phyloP scores from a whole-genome alignment of 345 rosid species.

The Adansonia digitata region DNA sequence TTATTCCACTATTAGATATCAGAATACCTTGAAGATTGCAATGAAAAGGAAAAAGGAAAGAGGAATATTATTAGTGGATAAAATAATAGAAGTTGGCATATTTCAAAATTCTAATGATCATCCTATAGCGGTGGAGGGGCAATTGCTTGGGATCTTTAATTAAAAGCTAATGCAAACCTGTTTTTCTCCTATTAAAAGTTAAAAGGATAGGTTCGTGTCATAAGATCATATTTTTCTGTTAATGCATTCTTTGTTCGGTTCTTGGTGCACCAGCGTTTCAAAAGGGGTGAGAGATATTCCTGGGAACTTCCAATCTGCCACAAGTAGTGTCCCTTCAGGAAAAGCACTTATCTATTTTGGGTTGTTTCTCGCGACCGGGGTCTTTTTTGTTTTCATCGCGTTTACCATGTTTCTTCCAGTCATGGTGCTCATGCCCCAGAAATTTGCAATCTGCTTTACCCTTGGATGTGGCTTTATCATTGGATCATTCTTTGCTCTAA shows the following conservation, averaged over 20 bases:
- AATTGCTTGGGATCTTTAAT: background rate
- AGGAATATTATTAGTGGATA: background rate
- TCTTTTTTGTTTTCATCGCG: constrained; percentile 78
- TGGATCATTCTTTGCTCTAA: constrained; percentile 84
- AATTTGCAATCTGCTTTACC: constrained; percentile 89
- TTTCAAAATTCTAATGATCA: background rate
- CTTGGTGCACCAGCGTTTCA: constrained; percentile 49
- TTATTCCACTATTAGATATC: background rate
- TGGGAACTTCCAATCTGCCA: constrained; percentile 75
- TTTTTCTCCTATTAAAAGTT: background rate
- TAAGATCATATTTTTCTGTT: background rate
- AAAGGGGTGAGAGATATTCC: constrained; percentile 87
- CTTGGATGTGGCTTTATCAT: constrained; percentile 82
- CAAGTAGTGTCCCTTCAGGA: constrained; percentile 81
- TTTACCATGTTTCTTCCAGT: constrained; percentile 95
- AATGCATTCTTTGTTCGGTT: constrained; percentile 15
- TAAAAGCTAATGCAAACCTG: background rate
- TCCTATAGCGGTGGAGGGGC: background rate
- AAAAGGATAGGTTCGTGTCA: background rate
- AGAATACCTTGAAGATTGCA: background rate
- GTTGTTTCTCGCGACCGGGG: constrained; percentile 69
- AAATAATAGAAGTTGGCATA: background rate
- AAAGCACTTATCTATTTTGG: constrained; percentile 83
- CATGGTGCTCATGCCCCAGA: constrained; percentile 94
- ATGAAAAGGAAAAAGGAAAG: background rate